These are phyloP conservation scores for Globisporangium polare DNA, from an alignment of 352 stramenopile species.

Conservation along the genomic window DNA sequence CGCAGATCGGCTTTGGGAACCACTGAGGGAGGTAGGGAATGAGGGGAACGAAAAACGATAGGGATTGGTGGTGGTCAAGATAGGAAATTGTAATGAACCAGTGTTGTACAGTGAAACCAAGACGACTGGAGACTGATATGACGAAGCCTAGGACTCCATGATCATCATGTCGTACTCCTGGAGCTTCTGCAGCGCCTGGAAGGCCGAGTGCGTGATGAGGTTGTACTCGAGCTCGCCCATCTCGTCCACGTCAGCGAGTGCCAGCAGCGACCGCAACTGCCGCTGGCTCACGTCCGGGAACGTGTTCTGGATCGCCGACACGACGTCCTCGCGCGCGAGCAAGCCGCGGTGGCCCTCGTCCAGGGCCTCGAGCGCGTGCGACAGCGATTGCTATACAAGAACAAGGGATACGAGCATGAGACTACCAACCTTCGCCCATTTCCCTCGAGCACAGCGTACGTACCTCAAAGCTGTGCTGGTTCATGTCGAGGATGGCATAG, in stretches of 20 bases:
- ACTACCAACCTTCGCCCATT: background rate
- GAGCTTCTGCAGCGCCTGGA: constrained; percentile 74
- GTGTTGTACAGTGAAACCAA: constrained; percentile 13
- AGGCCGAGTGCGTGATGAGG: constrained; percentile 61
- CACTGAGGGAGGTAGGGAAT: constrained; percentile 9
- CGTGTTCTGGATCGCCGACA: constrained; percentile 48
- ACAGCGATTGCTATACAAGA: constrained; percentile 46
- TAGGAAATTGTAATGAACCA: constrained; percentile 6
- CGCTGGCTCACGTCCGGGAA: constrained; percentile 61
- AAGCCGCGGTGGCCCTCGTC: constrained; percentile 60
- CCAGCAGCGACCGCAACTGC: constrained; percentile 61
- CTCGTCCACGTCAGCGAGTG: constrained; percentile 57
- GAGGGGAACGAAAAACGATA: constrained; percentile 21
- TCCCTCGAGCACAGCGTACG: background rate
- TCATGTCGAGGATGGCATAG: constrained; percentile 72
- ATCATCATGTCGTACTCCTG: constrained; percentile 85
- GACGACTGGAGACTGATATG: background rate
- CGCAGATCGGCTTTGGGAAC: constrained; percentile 47
- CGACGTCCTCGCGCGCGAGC: constrained; percentile 50
- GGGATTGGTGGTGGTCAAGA: constrained; percentile 15
- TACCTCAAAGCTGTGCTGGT: constrained; percentile 78
- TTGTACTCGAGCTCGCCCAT: constrained; percentile 74
- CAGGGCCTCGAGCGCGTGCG: constrained; percentile 52
- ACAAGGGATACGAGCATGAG: background rate
- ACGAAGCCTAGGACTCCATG: constrained; percentile 38